Percentiles rank a stretch among this genome's conserved stretches.
Conservation (phyloP, 164 flowering plant species). For the Berberis thunbergii region DNA sequence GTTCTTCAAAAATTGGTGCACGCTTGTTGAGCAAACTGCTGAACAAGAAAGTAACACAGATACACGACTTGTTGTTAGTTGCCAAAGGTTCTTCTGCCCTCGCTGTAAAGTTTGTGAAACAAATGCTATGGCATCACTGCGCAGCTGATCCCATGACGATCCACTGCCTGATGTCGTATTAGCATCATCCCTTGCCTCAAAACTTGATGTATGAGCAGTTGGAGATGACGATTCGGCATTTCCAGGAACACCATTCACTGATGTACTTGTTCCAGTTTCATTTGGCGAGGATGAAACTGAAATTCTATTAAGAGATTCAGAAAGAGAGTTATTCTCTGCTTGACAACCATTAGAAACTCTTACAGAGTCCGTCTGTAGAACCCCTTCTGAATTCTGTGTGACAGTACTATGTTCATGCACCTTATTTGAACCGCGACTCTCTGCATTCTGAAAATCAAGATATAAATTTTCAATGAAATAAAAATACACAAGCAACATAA, state of each 20-base stretch:
- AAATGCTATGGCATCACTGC: conserved; percentile 66
- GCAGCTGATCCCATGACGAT: conserved; percentile 80
- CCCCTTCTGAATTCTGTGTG: conserved; percentile 18
- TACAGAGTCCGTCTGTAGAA: conserved; percentile 19
- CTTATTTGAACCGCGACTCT: conserved; percentile 13
- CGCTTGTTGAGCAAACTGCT: conserved; percentile 71
- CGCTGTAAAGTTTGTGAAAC: conserved; percentile 77
- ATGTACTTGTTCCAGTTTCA: conserved; percentile 14
- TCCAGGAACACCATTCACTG: conserved; percentile 17
- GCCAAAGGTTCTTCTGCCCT: conserved; percentile 94
- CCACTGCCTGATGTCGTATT: conserved; percentile 56
- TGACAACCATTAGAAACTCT: conserved; percentile 9
- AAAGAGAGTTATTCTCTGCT: conserved; percentile 17
- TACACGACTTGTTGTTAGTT: conserved; percentile 83
- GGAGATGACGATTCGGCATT: conserved; percentile 9
- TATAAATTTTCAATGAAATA: neutral
- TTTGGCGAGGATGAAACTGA: conserved; percentile 14
- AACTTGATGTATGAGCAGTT: conserved; percentile 16
- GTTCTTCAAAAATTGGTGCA: conserved; percentile 81
- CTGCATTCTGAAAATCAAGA: conserved; percentile 26
- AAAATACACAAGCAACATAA: no score
- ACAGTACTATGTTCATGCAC: conserved; percentile 18
- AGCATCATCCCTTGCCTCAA: conserved; percentile 34
- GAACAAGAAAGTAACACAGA: conserved; percentile 80
- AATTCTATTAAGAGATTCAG: conserved; percentile 20